These are phyloP conservation scores for Porphyridium purpureum DNA, from an alignment of 23 red algal genomes.

Conservation along the genomic window DNA sequence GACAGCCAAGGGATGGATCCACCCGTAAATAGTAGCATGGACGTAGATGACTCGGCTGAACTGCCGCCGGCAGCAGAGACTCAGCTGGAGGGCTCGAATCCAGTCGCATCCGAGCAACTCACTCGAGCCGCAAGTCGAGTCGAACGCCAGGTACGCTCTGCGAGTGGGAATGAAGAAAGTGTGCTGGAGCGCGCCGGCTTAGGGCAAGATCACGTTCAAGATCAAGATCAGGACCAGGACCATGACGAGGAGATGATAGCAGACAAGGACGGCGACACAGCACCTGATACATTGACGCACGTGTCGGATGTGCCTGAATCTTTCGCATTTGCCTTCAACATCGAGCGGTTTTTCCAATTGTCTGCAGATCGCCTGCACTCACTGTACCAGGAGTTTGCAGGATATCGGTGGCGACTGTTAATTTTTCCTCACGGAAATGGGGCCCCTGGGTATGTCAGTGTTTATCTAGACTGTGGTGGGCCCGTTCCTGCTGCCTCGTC, in stretches of 20 bases:
- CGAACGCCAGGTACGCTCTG: background rate
- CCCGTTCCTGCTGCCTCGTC: slow-evolving; percentile 14
- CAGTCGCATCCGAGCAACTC: background rate
- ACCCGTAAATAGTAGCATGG: slow-evolving; percentile 12
- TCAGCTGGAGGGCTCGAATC: background rate
- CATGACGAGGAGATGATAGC: background rate
- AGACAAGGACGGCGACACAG: background rate
- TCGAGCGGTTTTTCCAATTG: background rate
- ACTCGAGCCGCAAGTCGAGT: background rate
- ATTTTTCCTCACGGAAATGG: slow-evolving; percentile 87
- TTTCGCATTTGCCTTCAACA: background rate
- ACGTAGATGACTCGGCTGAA: background rate
- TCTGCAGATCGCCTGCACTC: slow-evolving; percentile 22
- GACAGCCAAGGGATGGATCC: slow-evolving; percentile 26
- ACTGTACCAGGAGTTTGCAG: slow-evolving; percentile 49
- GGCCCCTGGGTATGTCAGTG: slow-evolving; percentile 23
- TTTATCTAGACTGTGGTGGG: slow-evolving; percentile 89
- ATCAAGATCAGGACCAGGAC: background rate
- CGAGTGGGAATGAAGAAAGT: no score
- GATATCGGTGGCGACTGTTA: slow-evolving; percentile 79
- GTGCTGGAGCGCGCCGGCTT: background rate
- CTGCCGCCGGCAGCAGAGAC: background rate
- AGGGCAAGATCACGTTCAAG: background rate
- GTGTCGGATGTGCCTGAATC: background rate
- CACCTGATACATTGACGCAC: background rate